A percentile compares a stretch with the other conserved stretches of the same genome.
phyloP scores from a whole-genome alignment of 495 filamentous ascomycete species.

The Tirmania nivea region DNA sequence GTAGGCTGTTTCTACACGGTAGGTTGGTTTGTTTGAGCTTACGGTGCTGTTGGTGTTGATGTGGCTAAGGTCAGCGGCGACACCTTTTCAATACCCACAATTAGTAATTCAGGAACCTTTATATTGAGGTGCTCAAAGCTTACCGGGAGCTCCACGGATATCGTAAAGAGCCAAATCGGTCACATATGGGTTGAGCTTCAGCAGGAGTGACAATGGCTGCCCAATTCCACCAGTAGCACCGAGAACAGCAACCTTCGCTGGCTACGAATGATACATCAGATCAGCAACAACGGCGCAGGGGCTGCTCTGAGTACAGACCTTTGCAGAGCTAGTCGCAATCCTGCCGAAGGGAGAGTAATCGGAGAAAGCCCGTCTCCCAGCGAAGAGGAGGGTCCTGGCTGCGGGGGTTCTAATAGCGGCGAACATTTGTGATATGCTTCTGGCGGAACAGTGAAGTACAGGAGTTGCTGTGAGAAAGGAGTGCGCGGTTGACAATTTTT shows the following conservation, averaged over 20 bases:
- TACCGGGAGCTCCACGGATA: conserved; percentile 85
- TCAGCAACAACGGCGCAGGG: conserved; percentile 15
- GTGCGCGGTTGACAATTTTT: too few relatives aligned
- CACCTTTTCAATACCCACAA: conserved; percentile 35
- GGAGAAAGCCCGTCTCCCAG: conserved; percentile 84
- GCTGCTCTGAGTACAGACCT: background rate
- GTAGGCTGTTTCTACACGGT: too few relatives aligned
- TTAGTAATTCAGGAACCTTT: background rate
- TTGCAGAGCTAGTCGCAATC: background rate
- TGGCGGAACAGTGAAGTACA: background rate
- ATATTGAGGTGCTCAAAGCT: conserved; percentile 13
- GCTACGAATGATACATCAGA: conserved; percentile 29
- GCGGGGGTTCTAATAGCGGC: conserved; percentile 49
- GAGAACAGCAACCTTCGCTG: conserved; percentile 89
- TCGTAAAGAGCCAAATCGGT: conserved; percentile 89
- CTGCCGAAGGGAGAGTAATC: conserved; percentile 37
- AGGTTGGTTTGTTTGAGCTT: background rate
- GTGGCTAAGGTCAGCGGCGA: conserved; percentile 91
- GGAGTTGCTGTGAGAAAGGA: too few relatives aligned
- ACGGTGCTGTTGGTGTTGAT: conserved; percentile 86
- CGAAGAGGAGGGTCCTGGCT: conserved; percentile 44
- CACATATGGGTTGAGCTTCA: conserved; percentile 94
- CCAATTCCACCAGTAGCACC: conserved; percentile 95
- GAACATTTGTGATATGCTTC: background rate
- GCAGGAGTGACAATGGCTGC: conserved; percentile 85